Evolutionary conservation across 1,139 yeast species (phyloP).

Genomic region (Pichia sorboxylosa): DNA sequence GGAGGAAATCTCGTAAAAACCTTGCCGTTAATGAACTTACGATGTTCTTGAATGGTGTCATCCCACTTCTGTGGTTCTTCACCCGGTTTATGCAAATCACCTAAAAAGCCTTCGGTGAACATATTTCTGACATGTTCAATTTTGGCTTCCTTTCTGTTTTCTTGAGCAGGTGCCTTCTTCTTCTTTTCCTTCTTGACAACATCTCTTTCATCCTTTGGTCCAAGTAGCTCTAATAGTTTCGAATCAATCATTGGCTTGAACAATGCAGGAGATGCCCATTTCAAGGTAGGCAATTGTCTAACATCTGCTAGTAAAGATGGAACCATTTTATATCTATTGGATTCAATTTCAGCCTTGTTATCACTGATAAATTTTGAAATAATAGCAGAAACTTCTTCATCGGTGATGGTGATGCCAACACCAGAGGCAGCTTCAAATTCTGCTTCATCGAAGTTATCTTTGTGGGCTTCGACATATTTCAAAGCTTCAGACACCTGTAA

Average conservation of each 20-base stretch:
- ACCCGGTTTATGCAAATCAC: slow-evolving; percentile 90
- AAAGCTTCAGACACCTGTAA: slow-evolving; percentile 77
- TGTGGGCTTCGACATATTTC: slow-evolving; percentile 45
- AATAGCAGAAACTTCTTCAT: slow-evolving; percentile 47
- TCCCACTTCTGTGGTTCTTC: slow-evolving; percentile 87
- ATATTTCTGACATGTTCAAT: slow-evolving; percentile 50
- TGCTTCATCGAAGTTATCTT: slow-evolving; percentile 30
- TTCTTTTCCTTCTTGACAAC: slow-evolving; percentile 69
- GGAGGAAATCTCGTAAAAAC: slow-evolving; percentile 97
- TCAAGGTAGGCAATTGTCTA: slow-evolving; percentile 60
- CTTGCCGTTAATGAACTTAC: slow-evolving; percentile 63
- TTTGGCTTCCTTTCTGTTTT: slow-evolving; percentile 1
- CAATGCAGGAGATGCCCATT: slow-evolving; percentile 83
- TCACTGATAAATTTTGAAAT: slow-evolving; percentile 50
- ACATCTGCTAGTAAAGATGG: slow-evolving; percentile 70
- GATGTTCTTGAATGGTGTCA: slow-evolving; percentile 70
- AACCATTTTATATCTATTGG: slow-evolving; percentile 66
- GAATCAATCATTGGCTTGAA: slow-evolving; percentile 83
- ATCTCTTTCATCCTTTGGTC: slow-evolving; percentile 96
- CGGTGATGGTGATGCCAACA: slow-evolving; percentile 66
- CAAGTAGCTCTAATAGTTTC: slow-evolving; percentile 55
- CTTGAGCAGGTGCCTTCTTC: slow-evolving; percentile 18
- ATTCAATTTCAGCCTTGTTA: slow-evolving; percentile 46
- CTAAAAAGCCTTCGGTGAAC: slow-evolving; percentile 93
- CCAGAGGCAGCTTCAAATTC: slow-evolving; percentile 59